Evolutionary conservation across 805 yeast species (phyloP).

Genomic region (Candida morakotiae): DNA sequence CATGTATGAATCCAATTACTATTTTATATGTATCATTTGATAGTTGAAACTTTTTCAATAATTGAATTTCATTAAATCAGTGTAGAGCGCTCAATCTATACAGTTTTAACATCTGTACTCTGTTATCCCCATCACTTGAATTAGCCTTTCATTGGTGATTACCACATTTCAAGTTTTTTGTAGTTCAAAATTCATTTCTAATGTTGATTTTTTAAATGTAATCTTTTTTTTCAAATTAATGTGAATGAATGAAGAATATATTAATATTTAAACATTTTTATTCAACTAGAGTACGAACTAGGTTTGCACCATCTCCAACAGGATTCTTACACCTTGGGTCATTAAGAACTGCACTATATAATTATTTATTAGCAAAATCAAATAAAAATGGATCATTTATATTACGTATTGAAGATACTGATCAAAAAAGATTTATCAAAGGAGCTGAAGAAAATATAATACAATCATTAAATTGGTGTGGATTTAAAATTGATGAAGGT

Average conservation of each 20-base stretch:
- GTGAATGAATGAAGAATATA: background rate
- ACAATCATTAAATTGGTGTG: conserved; percentile 74
- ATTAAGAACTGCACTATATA: conserved; percentile 86
- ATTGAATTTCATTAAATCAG: too few species aligned
- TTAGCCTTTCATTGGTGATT: too few species aligned
- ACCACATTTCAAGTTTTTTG: too few species aligned
- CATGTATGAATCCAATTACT: too few species aligned
- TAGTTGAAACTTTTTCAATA: too few species aligned
- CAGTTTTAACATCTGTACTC: too few species aligned
- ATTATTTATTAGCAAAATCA: conserved; percentile 69
- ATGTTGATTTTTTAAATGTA: background rate
- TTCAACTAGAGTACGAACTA: conserved; percentile 66
- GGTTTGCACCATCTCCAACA: conserved; percentile 98
- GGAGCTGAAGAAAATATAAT: conserved; percentile 85
- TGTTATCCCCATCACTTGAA: too few species aligned
- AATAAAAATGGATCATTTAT: conserved; percentile 78
- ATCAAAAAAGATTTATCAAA: conserved; percentile 67
- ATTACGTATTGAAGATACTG: conserved; percentile 89
- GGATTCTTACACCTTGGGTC: conserved; percentile 95
- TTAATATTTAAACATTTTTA: background rate
- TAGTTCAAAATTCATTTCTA: too few species aligned
- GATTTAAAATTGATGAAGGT: conserved; percentile 76
- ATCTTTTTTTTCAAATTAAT: background rate
- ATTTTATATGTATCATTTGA: too few species aligned
- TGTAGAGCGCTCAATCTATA: too few species aligned